Base-by-base conservation (phyloP, 2,329 filamentous ascomycete species). In the Penicillium sp. region DNA sequence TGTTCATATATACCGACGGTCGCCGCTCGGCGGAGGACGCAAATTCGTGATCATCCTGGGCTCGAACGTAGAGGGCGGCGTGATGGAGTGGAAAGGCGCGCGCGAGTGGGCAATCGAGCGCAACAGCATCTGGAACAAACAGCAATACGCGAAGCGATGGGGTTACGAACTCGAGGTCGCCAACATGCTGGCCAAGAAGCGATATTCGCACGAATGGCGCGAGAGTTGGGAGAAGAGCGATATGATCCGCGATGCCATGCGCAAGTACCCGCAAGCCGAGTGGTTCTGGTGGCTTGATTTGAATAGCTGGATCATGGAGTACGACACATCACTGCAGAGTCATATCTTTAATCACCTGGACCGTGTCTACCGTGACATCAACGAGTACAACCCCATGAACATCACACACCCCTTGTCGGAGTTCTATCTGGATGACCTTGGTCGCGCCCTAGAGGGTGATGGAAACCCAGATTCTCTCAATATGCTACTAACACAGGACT, bases 251-350 rank as follows among this genome's bases (percentile, higher is more conserved):
- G 88, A 89, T 53, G 84, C 87, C 39, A 85, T 98, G 80, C 82
- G 84, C 67, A 96, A 96, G 70, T 96, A 97, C 66, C 93, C 93
- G 25, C 81, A 95, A 56, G 93, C 92, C 29, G 92, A 98, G 76
- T 98, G 93, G 93, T 93, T 98, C 65, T 98, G 93, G 93, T 98
- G 93, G 92, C 79, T 98, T 50, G 93, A 98, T 70, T 81, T 97
- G 33, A 95, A 95, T 74, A 98, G 93, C 3, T 95, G 92, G 72
- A 86, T 98, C 69, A 98, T 98, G 93, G 93, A 98, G 67, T 89
- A 90, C 3, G 85, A 83, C 18, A 89, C 90, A 70, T 95, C 92
- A 8, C 79, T 98, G 18, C 91, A 97, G 68, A 78, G 80, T 38
- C 92, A 98, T 70, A 82, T 98, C 61, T 96, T 98, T 78, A 83